Evolutionary conservation across 208 protist genomes (phyloP).

Genomic region (Zelonia costaricensis): DNA sequence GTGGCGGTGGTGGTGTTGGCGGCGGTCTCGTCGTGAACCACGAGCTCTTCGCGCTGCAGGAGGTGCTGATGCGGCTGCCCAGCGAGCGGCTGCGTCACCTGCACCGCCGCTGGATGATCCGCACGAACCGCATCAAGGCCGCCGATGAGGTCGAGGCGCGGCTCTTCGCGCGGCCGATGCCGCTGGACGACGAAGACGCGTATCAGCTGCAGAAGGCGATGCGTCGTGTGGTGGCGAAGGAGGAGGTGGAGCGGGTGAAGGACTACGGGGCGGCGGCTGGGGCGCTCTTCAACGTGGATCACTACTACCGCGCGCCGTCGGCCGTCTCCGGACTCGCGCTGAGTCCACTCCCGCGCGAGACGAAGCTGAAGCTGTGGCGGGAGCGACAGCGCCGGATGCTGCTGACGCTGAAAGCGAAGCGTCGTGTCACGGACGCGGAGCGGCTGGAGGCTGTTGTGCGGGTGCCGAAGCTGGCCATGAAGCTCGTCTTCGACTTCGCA

Average conservation of each 20-base stretch:
- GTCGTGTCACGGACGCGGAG: conserved; percentile 62
- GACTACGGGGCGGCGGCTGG: conserved; percentile 18
- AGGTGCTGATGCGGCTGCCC: conserved; percentile 19
- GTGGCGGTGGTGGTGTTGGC: too few species aligned
- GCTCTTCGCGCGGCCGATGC: conserved; percentile 55
- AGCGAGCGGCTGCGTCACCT: conserved; percentile 46
- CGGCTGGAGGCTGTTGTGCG: conserved; percentile 55
- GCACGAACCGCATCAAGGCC: conserved; percentile 19
- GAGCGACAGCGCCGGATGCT: conserved; percentile 51
- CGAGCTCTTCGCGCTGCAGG: conserved; percentile 13
- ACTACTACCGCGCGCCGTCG: conserved; percentile 40
- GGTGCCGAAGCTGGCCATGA: conserved; percentile 57
- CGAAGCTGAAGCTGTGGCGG: conserved; percentile 73
- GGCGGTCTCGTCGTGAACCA: not conserved
- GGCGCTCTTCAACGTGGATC: conserved; percentile 27
- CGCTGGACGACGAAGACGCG: conserved; percentile 45
- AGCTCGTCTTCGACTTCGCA: conserved; percentile 36
- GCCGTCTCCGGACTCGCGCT: conserved; percentile 56
- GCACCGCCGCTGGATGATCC: conserved; percentile 65
- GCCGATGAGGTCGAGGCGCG: conserved; percentile 45
- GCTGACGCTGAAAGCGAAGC: conserved; percentile 27
- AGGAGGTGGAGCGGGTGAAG: conserved; percentile 22
- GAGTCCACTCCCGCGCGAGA: conserved; percentile 48
- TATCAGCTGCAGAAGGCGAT: conserved; percentile 32
- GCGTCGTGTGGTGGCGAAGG: conserved; percentile 19